Base-by-base conservation (phyloP, 2,329 filamentous ascomycete genomes). In the Hypoxylon sp. region DNA sequence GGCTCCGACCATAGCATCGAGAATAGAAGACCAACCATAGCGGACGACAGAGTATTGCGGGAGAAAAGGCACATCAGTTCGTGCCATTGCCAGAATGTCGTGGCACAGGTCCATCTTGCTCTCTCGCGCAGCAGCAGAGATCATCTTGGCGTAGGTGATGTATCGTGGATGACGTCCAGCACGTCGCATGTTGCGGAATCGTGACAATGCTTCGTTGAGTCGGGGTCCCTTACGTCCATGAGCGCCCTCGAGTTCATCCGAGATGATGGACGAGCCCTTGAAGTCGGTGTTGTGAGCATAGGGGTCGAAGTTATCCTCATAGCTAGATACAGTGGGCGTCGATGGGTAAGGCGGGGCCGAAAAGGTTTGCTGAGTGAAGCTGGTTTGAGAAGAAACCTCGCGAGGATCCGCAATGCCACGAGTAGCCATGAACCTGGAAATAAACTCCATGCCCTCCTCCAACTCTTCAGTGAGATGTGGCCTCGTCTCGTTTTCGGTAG, bases 101-200 rank as follows among this genome's bases (percentile, higher is more conserved):
- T 94, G 89, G 76, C 93, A 94, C 52, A 97, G 81, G 57, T 92
- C 91, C 80, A 93, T 88, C 76, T 94, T 93, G 75, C 92, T 88
- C 71, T 94, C 91, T 76, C 95, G 93, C 59, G 94, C 93, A 71
- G 95, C 94, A 65, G 93, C 92, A 52, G 92, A 91, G 76, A 99
- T 97, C 72, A 99, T 86, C 86, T 98, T 98, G 54, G 94, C 94
- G 75, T 98, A 98, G 1, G 94, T 97, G 80, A 97, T 96, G 83
- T 98, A 98, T 67, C 95, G 90, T 57, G 95, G 94, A 79, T 98
- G 94, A 77, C 94, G 91, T 70, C 95, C 94, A 76, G 93, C 89
- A 65, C 94, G 93, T 71, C 96, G 94, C 84, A 98, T 97, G 82
- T 97, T 97, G 79, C 91, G 92, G 82, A 98, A 93, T 74, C 93